Evolutionary conservation across 495 filamentous ascomycete species (phyloP), one percentile per base, ranked within the genome.

Genomic region (Podospora anserina): DNA sequence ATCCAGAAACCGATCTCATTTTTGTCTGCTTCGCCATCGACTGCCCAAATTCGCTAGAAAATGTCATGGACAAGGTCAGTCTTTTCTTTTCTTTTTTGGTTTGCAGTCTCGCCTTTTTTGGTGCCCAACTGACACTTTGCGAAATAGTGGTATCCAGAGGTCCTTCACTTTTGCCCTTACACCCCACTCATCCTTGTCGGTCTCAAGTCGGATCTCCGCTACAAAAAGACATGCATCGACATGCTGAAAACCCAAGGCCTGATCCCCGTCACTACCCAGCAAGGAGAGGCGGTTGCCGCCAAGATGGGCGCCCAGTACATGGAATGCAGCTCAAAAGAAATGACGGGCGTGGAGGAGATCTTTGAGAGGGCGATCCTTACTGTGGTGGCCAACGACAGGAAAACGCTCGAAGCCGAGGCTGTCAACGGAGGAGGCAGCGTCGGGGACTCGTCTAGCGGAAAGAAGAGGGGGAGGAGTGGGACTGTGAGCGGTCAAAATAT

Each of bases 11-110:
- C 23, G 96, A 99, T 77, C 88, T 99, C 18, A 85, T 98, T 55
- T 97, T 99, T 78, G 95, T 99, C 72, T 99, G 95, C 84, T 99
- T 99, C 82, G 96, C 96, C 67, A 96, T 99, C 70, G 95, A 99
- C 82, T 99, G 96, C 78, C 95, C 95, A 19, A 96, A 97, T 76
- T 98, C 95, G 9, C 82, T 99, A 60, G 95, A 99, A 72, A 99
- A 99, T 75, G 95, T 99, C 65, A 90, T 98, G 83, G 95, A 99
- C 82, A 99, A 99, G 89, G 95, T 97, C 78, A 66, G 84, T 75
- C 44, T 34, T 26, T 49, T 5, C 20, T 19, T 18, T n/a, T 16
- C 28, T 23, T 1, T 23, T 23, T 23, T 23, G 23, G 23, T 23
- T 23, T 23, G 23, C 16, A 54, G 34, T 27, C 63, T 23, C 55